Evolutionary conservation across 495 filamentous ascomycete genomes (phyloP).

Genomic region (Bombardia bombarda): DNA sequence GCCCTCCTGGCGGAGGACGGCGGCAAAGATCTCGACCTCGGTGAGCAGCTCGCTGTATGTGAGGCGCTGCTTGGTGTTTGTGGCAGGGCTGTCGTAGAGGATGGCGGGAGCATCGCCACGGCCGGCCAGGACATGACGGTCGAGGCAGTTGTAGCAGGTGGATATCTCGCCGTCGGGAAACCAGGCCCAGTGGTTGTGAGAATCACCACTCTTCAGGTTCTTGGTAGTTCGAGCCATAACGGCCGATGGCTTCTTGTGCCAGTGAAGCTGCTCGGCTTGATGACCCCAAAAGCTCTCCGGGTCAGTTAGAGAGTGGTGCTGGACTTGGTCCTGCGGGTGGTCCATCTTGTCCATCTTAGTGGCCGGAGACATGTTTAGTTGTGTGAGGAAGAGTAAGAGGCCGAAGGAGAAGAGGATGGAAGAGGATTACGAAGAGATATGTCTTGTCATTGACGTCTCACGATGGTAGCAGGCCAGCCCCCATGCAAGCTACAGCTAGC

Average conservation of each 20-base stretch:
- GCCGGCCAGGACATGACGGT: constrained; percentile 74
- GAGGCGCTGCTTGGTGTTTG: constrained; percentile 58
- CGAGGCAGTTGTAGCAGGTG: constrained; percentile 83
- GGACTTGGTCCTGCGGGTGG: constrained; percentile 40
- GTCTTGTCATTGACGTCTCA: neutral
- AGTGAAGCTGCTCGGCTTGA: constrained; percentile 67
- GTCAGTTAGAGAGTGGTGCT: constrained; percentile 44
- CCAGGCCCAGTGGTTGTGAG: constrained; percentile 67
- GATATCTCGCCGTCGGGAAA: constrained; percentile 86
- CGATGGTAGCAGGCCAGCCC: neutral
- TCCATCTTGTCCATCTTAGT: neutral
- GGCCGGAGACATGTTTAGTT: too few species aligned
- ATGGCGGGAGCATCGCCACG: constrained; percentile 67
- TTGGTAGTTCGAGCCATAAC: constrained; percentile 35
- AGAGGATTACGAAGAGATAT: neutral
- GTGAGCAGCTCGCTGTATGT: constrained; percentile 68
- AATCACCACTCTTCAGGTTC: constrained; percentile 27
- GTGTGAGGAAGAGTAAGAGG: too few species aligned
- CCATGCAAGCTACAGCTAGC: neutral
- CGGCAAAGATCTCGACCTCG: constrained; percentile 81
- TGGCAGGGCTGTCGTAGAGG: constrained; percentile 83
- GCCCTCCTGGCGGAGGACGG: constrained; percentile 74
- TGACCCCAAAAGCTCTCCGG: constrained; percentile 71
- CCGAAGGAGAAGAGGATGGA: neutral
- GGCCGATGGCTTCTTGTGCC: constrained; percentile 62